Conservation (phyloP, 768 basidiomycete species). For the Podaxis sp. region DNA sequence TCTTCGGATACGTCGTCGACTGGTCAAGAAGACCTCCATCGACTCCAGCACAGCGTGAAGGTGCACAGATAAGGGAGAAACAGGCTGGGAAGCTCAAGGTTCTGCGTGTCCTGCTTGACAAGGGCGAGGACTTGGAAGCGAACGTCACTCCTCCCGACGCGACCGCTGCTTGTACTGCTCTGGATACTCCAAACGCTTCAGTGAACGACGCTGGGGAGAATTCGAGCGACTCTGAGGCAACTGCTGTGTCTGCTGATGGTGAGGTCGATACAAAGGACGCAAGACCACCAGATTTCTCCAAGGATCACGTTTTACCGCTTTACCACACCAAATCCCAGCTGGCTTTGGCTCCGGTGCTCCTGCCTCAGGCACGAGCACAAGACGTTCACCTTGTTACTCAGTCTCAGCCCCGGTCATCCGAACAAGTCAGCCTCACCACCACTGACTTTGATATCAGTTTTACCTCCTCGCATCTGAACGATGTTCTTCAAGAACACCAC, state of each 20-base stretch:
- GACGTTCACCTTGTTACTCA: not conserved
- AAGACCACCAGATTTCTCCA: not conserved
- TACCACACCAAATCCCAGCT: not conserved
- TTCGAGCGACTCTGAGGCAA: not conserved
- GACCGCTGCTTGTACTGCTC: not conserved
- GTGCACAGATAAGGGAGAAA: too few relatives aligned
- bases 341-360: not conserved
- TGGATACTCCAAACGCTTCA: not conserved
- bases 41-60: not conserved
- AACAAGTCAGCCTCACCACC: not conserved
- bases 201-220: not conserved
- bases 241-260: not conserved
- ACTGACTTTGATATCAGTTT: not conserved
- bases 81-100: too few relatives aligned
- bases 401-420: not conserved
- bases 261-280: not conserved
- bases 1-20: not conserved
- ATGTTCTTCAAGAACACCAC: not conserved
- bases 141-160: not conserved
- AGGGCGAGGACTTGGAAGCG: conserved; percentile 6
- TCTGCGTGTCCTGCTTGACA: not conserved
- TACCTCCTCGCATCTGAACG: not conserved
- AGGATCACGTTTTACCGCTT: conserved; percentile 2
- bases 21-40: not conserved
- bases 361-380: not conserved